Conservation (phyloP, 495 filamentous ascomycete species). For the Xylaria venustula region DNA sequence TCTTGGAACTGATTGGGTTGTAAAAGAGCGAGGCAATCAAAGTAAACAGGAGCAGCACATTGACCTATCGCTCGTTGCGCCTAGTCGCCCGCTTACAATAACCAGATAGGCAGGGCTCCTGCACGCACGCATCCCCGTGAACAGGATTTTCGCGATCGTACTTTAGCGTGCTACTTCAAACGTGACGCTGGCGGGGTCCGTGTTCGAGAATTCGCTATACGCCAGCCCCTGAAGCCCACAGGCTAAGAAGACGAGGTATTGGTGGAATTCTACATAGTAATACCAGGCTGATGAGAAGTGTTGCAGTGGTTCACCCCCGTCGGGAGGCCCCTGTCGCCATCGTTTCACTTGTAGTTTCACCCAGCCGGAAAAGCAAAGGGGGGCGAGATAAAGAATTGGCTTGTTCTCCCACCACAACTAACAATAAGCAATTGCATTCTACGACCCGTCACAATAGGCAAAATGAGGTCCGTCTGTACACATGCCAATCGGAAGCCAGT, state of each 20-base stretch:
- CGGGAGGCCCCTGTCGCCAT: conserved; percentile 3
- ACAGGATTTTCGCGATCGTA: conserved; percentile 20
- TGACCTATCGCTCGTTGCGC: conserved; percentile 5
- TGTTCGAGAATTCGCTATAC: conserved; percentile 23
- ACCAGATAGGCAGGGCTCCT: conserved; percentile 15
- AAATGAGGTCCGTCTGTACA: background rate
- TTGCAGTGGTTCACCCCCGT: background rate
- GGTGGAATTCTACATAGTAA: conserved; percentile 8
- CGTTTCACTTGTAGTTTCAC: conserved; percentile 16
- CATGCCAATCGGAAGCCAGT: background rate
- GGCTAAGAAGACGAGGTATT: conserved; percentile 19
- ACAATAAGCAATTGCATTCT: background rate
- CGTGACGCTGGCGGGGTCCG: conserved; percentile 24
- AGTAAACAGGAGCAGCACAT: conserved; percentile 2
- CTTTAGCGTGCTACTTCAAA: conserved; percentile 28
- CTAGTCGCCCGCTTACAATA: conserved; percentile 10
- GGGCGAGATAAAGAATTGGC: background rate
- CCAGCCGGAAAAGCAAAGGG: background rate
- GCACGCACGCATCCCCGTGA: conserved; percentile 15
- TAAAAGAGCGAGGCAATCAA: conserved; percentile 7
- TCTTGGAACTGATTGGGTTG: conserved; percentile 11
- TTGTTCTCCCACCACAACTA: background rate
- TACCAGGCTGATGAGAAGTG: background rate
- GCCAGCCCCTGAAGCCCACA: conserved; percentile 13
- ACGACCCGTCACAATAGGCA: background rate